These are phyloP conservation scores for Huntiella bhutanensis DNA, from an alignment of 2,329 filamentous ascomycete genomes.

Conservation along the genomic window DNA sequence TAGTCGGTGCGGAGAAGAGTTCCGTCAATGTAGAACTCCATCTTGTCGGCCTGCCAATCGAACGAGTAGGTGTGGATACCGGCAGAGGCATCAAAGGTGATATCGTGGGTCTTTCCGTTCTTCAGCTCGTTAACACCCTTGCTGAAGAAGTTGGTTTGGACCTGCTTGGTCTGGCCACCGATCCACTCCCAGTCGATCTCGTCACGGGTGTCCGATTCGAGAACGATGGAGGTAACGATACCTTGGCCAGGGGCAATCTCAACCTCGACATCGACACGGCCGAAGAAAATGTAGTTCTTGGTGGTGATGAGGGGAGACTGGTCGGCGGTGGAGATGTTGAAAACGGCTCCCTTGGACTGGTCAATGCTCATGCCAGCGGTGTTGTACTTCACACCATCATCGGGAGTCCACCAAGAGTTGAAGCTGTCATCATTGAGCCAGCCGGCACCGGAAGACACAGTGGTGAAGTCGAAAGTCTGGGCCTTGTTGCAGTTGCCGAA, in stretches of 20 bases:
- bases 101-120: slow-evolving; percentile 29
- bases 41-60: slow-evolving; percentile 41
- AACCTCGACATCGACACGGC: slow-evolving; percentile 49
- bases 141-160: slow-evolving; percentile 70
- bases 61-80: slow-evolving; percentile 45
- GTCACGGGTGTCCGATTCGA: slow-evolving; percentile 59
- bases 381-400: slow-evolving; percentile 18
- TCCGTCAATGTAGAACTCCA: slow-evolving; percentile 42
- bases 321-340: slow-evolving; percentile 36
- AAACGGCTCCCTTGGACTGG: slow-evolving; percentile 17
- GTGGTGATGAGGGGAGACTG: slow-evolving; percentile 45
- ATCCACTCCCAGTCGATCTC: slow-evolving; percentile 60
- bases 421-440: slow-evolving; percentile 13
- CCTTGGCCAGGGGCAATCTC: slow-evolving; percentile 54
- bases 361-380: slow-evolving; percentile 16
- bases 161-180: slow-evolving; percentile 45
- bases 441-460: slow-evolving; percentile 28
- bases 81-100: slow-evolving; percentile 22
- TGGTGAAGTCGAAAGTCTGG: slow-evolving; percentile 42
- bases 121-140: slow-evolving; percentile 40
- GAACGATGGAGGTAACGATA: slow-evolving; percentile 57
- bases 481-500: slow-evolving; percentile 27
- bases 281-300: slow-evolving; percentile 74
- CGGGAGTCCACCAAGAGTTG: slow-evolving; percentile 16
- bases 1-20: slow-evolving; percentile 27